Base-by-base conservation (phyloP, 352 stramenopile genomes). In the Aphanomyces euteiches region DNA sequence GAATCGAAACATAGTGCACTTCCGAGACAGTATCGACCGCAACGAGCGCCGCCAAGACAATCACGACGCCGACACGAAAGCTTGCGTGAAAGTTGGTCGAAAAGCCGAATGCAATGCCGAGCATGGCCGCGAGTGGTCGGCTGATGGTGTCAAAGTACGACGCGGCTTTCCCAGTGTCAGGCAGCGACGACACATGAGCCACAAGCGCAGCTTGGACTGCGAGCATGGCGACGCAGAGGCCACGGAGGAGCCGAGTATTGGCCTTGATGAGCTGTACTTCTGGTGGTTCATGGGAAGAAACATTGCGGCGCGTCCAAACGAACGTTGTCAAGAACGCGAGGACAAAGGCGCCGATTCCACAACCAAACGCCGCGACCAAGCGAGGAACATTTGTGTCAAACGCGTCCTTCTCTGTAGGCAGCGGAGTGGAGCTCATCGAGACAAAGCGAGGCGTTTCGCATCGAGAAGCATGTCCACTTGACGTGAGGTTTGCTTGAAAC, bases 1-100 rank as follows among this genome's bases (percentile, higher is more conserved):
- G n/a, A 47, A 63, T 63, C 12, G 64, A 70, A 15, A 70, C 36
- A 34, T 70, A 70, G 19, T 61, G 64, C 13, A 70, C 64, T 28
- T 60, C 64, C 3, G 64, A 70, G 50, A 70, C 37, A 8, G 64
- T 61, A 63, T 70, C 64, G 54, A 63, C 13, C 15, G 13, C 28
- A 5, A 70, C 54, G 12, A 70, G 40, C 19, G 17, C 45, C 4
- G 43, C 15, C n/a, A 70, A 36, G 37, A 40, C 47, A 8, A 47
- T 7, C 54, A 21, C 45, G 40, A 70, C 53, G 3, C 59, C 41
- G 13, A 61, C 17, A 17, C 64, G 48, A 17, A 70, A 41, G 40
- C 50, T 64, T 19, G 64, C 12, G 54, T 70, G 64, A 7, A 63
- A 47, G 39, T 70, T 70, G 15, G 64, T 70, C 19, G 47, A 48